Evolutionary conservation across 139 green algal genomes (phyloP), one percentile per base, ranked within the genome.

Genomic region (Chlamydomonas eustigma): DNA sequence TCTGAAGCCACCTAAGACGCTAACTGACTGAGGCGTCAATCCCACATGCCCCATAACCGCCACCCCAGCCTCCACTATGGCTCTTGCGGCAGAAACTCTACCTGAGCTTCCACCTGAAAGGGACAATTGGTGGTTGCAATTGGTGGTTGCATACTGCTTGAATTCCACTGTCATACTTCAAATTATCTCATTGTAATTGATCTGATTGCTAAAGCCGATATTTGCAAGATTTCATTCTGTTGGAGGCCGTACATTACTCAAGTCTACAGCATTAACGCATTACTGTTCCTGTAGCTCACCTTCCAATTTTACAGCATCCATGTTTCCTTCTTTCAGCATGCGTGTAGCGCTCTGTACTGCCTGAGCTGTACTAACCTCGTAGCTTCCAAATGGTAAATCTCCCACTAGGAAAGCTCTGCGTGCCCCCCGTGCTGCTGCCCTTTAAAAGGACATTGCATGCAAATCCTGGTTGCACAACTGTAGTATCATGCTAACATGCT

Each of bases 11-110:
- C 96, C 92, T 87, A 77, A 38, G 3, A 75, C 38, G 67, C 81
- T 92, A 76, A 96, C 89, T 50, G 88, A 89, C 80, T 98, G 93
- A 4, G 96, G 96, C 0, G 92, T 97, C 31, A 99, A 88, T 2
- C 96, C 96, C 50, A 98, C 90, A 76, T 99, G 96, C 0, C 96
- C 96, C 92, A 99, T 97, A n/a, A 98, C 95, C 6, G 96, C 95
- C 31, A 98, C 88, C 0, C 96, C 96, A 30, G 95, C 90, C 38
- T 95, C 89, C 70, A 95, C 88, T 39, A 99, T 90, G 4, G 89
- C 93, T 0, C 73, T 68, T 2, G 88, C 93, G 3, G 93, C 87
- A 37, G 87, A 81, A 35, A 95, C 86, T 4, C 93, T 82, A 0
- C 79, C 76, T 2, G 77, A 69, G 65, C 65, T 44, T 18, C 65